Conservation (phyloP, 768 basidiomycete genomes). For the Boletus rufocinnamomeus region DNA sequence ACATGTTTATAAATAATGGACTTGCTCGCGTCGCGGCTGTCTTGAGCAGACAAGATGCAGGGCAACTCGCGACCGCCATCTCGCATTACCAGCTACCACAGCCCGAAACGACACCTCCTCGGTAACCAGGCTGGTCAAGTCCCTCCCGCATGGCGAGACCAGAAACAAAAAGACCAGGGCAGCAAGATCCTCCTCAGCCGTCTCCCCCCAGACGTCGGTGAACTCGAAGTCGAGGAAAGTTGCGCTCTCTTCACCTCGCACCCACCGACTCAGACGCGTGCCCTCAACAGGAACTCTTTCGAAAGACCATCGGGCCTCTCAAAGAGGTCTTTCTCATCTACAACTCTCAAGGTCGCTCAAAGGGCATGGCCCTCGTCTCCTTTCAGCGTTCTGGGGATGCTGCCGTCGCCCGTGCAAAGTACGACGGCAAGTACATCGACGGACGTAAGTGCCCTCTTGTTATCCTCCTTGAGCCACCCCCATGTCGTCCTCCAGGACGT, state of each 20-base stretch:
- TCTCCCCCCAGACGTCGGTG: slow-evolving; percentile 67
- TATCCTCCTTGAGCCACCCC: neutral
- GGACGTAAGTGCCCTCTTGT: slow-evolving; percentile 40
- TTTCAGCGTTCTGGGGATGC: slow-evolving; percentile 71
- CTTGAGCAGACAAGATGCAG: neutral
- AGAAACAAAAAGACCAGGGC: slow-evolving; percentile 43
- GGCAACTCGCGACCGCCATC: slow-evolving; percentile 20
- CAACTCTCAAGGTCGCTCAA: slow-evolving; percentile 73
- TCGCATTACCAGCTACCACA: slow-evolving; percentile 51
- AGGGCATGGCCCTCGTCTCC: slow-evolving; percentile 76
- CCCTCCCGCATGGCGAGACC: slow-evolving; percentile 62
- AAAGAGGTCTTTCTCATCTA: slow-evolving; percentile 71
- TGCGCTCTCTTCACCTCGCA: neutral
- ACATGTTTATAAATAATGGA: neutral
- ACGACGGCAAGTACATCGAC: slow-evolving; percentile 77
- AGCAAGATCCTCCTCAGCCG: slow-evolving; percentile 70
- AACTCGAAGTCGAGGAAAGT: slow-evolving; percentile 67
- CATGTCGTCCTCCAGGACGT: slow-evolving; percentile 45
- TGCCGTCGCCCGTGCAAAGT: slow-evolving; percentile 60
- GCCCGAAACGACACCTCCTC: slow-evolving; percentile 54
- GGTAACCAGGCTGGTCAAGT: slow-evolving; percentile 58
- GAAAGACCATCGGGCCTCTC: slow-evolving; percentile 73
- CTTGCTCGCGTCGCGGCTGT: neutral
- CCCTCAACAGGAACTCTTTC: slow-evolving; percentile 64
- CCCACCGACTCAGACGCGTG: slow-evolving; percentile 9